phyloP scores from a whole-genome alignment of 495 filamentous ascomycete genomes.

The Rhypophila decipiens region DNA sequence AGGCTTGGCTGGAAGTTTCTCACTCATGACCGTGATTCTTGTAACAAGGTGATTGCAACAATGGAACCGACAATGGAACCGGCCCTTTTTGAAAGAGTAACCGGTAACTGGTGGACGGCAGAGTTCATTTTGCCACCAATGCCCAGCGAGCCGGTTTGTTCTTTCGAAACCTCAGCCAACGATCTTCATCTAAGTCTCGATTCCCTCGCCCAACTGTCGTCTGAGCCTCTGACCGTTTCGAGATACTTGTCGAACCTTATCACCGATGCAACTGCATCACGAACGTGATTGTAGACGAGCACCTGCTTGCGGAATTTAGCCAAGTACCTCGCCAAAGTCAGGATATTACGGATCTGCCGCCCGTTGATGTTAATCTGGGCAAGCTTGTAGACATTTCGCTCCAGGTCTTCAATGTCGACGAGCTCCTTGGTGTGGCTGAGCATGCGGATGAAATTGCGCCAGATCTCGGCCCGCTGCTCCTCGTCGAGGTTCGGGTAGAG shows the following conservation, averaged over 20 bases:
- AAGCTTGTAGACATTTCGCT: slow-evolving; percentile 8
- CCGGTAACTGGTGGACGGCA: too few relatives aligned
- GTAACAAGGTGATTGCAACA: too few relatives aligned
- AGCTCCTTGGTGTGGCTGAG: neutral
- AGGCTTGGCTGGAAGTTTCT: too few relatives aligned
- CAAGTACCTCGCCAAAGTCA: slow-evolving; percentile 10
- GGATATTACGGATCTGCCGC: slow-evolving; percentile 14
- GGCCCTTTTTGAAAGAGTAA: too few relatives aligned
- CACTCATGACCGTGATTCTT: too few relatives aligned
- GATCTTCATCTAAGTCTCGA: neutral
- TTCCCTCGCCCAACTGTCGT: slow-evolving; percentile 1
- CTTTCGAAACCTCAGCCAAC: too few relatives aligned
- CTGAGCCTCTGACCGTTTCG: neutral
- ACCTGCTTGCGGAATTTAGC: slow-evolving; percentile 7
- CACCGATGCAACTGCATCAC: slow-evolving; percentile 2
- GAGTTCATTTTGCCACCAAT: too few relatives aligned
- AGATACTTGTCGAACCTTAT: slow-evolving; percentile 4
- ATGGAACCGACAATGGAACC: too few relatives aligned
- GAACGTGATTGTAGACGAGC: slow-evolving; percentile 4
- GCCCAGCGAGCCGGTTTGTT: too few relatives aligned
- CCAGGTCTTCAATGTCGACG: slow-evolving; percentile 10
- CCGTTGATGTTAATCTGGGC: slow-evolving; percentile 13
- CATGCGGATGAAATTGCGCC: slow-evolving; percentile 12
- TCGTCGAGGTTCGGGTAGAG: slow-evolving; percentile 19
- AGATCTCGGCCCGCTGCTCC: slow-evolving; percentile 17